A percentile compares a stretch with the other conserved stretches of the same genome.
Conservation (phyloP, 2,329 filamentous ascomycete species). For the Rhynchosporium agropyri region DNA sequence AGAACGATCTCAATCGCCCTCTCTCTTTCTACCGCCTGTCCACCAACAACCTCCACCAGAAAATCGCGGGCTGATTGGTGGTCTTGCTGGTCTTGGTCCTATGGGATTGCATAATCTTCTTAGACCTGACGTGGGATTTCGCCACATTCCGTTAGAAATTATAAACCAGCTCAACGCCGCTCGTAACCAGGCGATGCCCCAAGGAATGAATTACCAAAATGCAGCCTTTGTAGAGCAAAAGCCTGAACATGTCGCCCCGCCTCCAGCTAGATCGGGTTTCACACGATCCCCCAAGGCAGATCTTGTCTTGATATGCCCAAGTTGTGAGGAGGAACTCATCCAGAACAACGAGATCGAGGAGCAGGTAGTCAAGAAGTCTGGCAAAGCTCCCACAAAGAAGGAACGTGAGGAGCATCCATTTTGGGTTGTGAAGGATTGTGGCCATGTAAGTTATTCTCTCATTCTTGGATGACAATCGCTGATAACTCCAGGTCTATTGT, state of each 20-base stretch:
- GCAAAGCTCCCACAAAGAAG: slow-evolving; percentile 53
- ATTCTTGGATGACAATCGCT: slow-evolving; percentile 24
- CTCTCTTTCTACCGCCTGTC: slow-evolving; percentile 20
- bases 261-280: slow-evolving; percentile 73
- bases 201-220: slow-evolving; percentile 37
- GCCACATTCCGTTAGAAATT: slow-evolving; percentile 5
- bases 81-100: not conserved
- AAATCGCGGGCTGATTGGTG: slow-evolving; percentile 13
- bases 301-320: slow-evolving; percentile 78
- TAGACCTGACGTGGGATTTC: not conserved
- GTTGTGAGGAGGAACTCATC: slow-evolving; percentile 82
- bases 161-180: slow-evolving; percentile 23
- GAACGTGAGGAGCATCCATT: slow-evolving; percentile 76
- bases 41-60: slow-evolving; percentile 20
- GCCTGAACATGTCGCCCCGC: slow-evolving; percentile 42
- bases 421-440: slow-evolving; percentile 88
- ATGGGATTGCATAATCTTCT: not conserved
- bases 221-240: slow-evolving; percentile 35
- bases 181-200: slow-evolving; percentile 33
- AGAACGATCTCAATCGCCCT: slow-evolving; percentile 14
- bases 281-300: slow-evolving; percentile 75
- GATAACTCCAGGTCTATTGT: slow-evolving; percentile 60
- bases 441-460: slow-evolving; percentile 68
- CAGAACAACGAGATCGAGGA: slow-evolving; percentile 54
- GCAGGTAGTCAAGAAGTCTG: slow-evolving; percentile 45